phyloP scores from a whole-genome alignment of 345 rosid species.

The Aethionema arabicum region DNA sequence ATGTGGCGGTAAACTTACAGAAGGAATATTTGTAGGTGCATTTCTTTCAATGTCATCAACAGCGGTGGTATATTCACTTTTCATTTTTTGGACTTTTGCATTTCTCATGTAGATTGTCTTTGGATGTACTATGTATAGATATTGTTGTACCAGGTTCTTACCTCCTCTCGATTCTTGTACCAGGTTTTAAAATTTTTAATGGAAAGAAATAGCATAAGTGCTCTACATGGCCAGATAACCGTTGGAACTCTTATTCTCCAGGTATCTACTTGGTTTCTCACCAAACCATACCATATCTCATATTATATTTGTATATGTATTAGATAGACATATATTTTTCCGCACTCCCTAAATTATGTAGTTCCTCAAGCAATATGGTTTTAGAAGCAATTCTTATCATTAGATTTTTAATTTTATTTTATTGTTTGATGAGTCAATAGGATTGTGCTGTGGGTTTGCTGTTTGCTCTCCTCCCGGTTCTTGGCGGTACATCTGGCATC shows the following conservation, averaged over 20 bases:
- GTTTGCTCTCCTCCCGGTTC: slow-evolving; percentile 94
- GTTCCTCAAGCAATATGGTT: slow-evolving; percentile 12
- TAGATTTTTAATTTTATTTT: slow-evolving; percentile 5
- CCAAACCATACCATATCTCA: slow-evolving; percentile 1
- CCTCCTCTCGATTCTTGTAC: slow-evolving; percentile 24
- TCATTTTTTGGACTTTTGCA: slow-evolving; percentile 16
- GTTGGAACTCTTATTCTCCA: slow-evolving; percentile 89
- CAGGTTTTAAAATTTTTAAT: slow-evolving; percentile 87
- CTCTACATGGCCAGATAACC: slow-evolving; percentile 87
- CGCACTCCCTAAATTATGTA: neutral
- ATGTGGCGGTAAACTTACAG: slow-evolving; percentile 87
- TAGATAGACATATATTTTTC: neutral
- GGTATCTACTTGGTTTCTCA: slow-evolving; percentile 41
- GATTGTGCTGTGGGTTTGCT: slow-evolving; percentile 94
- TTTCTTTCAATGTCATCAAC: slow-evolving; percentile 95
- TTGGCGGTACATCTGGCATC: slow-evolving; percentile 83
- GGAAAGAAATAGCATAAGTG: slow-evolving; percentile 77
- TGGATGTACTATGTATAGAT: slow-evolving; percentile 8
- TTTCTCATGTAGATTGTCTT: slow-evolving; percentile 7
- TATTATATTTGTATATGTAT: neutral
- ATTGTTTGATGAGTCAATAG: slow-evolving; percentile 39
- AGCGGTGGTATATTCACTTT: slow-evolving; percentile 67
- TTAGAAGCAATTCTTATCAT: slow-evolving; percentile 17
- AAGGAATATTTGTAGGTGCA: slow-evolving; percentile 87
- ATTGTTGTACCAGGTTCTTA: slow-evolving; percentile 16